A percentile compares a stretch with the other conserved stretches of the same genome.
phyloP scores from a whole-genome alignment of 805 yeast genomes.

The Wickerhamiella hasegawae region DNA sequence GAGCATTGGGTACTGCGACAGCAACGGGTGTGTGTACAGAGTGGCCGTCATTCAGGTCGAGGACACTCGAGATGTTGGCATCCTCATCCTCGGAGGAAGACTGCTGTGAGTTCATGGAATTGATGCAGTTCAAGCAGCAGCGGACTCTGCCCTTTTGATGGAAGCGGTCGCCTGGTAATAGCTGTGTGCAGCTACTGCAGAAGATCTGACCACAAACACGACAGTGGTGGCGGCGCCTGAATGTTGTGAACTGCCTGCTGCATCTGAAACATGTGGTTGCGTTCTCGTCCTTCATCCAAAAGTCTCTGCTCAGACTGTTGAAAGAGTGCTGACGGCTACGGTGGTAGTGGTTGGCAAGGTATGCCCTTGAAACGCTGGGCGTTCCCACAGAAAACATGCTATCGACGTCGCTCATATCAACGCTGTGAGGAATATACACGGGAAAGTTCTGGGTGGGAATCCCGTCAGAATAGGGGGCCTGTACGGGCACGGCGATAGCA shows the following conservation, averaged over 20 bases:
- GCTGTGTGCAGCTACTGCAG: conserved; percentile 65
- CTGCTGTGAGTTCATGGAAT: conserved; percentile 8
- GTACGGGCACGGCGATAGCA: too few relatives aligned
- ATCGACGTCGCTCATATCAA: conserved; percentile 10
- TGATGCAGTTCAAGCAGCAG: conserved; percentile 15
- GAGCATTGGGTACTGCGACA: too few relatives aligned
- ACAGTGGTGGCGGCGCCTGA: conserved; percentile 87
- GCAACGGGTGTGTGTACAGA: too few relatives aligned
- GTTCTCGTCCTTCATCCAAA: conserved; percentile 93
- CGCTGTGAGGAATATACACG: conserved; percentile 1
- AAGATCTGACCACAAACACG: conserved; percentile 92
- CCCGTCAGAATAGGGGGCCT: too few relatives aligned
- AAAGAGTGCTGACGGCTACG: conserved; percentile 11
- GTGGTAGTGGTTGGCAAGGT: conserved; percentile 14
- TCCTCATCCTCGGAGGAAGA: conserved; percentile 28
- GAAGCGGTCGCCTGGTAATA: conserved; percentile 51
- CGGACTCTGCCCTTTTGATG: conserved; percentile 34
- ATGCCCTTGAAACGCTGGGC: conserved; percentile 13
- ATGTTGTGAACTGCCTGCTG: conserved; percentile 53
- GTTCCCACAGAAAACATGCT: conserved; percentile 12
- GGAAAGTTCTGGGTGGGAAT: conserved; percentile 1
- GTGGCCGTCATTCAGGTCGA: too few relatives aligned
- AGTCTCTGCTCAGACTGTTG: conserved; percentile 43
- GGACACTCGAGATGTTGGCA: conserved; percentile 24
- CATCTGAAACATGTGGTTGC: conserved; percentile 80